Conservation (phyloP, 106 monocot species). For the Phalaenopsis aphrodite region DNA sequence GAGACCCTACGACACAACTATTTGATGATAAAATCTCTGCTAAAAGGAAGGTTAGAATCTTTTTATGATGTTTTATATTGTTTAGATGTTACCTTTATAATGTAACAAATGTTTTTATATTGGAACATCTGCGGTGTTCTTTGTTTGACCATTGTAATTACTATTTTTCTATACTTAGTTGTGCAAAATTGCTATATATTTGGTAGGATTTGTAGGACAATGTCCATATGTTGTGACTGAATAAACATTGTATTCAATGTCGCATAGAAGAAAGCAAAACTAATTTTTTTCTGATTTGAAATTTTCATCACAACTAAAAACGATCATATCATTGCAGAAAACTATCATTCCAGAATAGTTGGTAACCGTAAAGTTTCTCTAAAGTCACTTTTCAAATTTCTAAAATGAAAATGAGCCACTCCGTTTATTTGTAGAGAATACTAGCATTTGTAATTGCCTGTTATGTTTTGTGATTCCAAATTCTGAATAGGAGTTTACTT, state of each 20-base stretch:
- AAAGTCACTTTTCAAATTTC: not conserved
- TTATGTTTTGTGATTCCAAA: too few relatives aligned
- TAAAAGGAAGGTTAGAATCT: conserved; percentile 35
- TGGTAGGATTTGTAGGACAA: not conserved
- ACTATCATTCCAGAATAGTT: not conserved
- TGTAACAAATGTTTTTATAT: not conserved
- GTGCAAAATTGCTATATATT: not conserved
- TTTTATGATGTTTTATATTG: not conserved
- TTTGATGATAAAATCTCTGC: conserved; percentile 45
- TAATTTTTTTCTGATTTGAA: not conserved
- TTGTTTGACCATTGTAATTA: not conserved
- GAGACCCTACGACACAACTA: conserved; percentile 25
- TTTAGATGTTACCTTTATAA: not conserved
- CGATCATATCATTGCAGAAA: not conserved
- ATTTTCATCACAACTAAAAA: not conserved
- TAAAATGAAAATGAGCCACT: not conserved
- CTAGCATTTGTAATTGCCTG: not conserved
- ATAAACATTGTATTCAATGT: not conserved
- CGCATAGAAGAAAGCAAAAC: not conserved
- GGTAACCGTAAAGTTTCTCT: not conserved
- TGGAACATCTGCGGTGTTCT: not conserved
- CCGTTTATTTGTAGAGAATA: not conserved
- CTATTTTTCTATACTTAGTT: not conserved
- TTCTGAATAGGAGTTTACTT: too few relatives aligned
- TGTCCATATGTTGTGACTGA: not conserved